These are phyloP conservation scores for Gynandropsis gynandra DNA, from an alignment of 345 rosid genomes.

Conservation along the genomic window DNA sequence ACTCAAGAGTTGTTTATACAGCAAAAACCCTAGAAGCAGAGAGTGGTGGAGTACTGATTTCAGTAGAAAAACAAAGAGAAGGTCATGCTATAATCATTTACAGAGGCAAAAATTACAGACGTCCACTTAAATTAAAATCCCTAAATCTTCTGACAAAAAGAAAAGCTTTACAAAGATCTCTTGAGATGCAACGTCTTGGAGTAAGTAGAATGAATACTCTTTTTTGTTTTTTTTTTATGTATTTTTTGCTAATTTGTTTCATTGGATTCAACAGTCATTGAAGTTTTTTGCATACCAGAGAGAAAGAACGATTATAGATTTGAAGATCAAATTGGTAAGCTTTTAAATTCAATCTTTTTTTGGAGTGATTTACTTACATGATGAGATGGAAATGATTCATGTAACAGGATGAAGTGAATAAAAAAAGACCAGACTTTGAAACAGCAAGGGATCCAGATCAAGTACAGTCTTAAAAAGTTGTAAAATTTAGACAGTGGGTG, in stretches of 20 bases:
- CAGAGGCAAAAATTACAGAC: constrained; percentile 81
- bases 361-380: too few relatives aligned
- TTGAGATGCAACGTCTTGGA: constrained; percentile 68
- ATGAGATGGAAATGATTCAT: too few relatives aligned
- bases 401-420: too few relatives aligned
- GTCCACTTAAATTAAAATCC: constrained; percentile 50
- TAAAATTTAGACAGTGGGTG: too few relatives aligned
- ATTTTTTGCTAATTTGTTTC: background rate
- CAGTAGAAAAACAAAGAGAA: constrained; percentile 59
- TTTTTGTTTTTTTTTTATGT: background rate
- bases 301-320: constrained; percentile 29
- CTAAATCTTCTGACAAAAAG: constrained; percentile 63
- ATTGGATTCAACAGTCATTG: constrained; percentile 42
- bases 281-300: constrained; percentile 45
- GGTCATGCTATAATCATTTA: constrained; percentile 71
- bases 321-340: constrained; percentile 41
- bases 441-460: too few relatives aligned
- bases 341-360: too few relatives aligned
- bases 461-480: too few relatives aligned
- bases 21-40: constrained; percentile 67
- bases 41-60: constrained; percentile 70
- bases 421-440: too few relatives aligned
- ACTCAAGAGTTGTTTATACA: constrained; percentile 48
- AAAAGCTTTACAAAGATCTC: constrained; percentile 58
- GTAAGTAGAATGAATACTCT: constrained; percentile 37